Base-by-base conservation (phyloP, 345 rosid species). In the Firmiana major region DNA sequence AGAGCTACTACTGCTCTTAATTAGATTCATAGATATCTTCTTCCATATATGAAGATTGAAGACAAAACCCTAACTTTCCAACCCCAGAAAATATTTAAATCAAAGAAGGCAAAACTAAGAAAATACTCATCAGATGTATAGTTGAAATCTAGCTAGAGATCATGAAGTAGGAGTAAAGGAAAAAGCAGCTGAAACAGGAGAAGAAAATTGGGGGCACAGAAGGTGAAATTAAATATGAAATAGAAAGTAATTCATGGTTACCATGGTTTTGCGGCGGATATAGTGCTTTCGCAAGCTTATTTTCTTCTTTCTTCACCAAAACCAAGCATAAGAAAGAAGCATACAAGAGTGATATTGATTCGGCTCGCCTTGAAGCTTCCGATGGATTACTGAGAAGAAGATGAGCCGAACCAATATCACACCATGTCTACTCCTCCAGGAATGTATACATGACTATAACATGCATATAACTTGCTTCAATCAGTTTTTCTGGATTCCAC, bases 291-390 rank as follows among this genome's bases (percentile, higher is more conserved):
- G 7, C 15, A 3, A 9, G 12, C n/a, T 64, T 38, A 0, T 17
- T 19, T 38, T 64, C 26, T 40, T 19, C 2, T 16, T 26, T 69
- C 73, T 48, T 28, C 55, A 16, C 7, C 42, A 48, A 69, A 48
- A 70, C 31, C 38, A 28, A 16, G 28, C 13, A 13, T 28, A 34
- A 26, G 0, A 38, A 49, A 72, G 70, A 81, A 77, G 83, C 73
- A 65, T 53, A 80, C 86, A 78, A 40, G 80, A 83, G 86, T 83
- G 86, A 83, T 83, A 83, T 83, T 83, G 86, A 71, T 80, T 83
- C 86, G 86, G 86, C 86, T 83, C 83, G 55, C 67, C 85, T 71
- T 22, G 5, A 13, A 31, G 4, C 6, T n/a, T 59, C 16, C 28
- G 24, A 26, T 0, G 1, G 19, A 42, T 34, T 24, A 12, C 31